Percentiles rank a stretch among this genome's conserved stretches.
Evolutionary conservation across 2,329 filamentous ascomycete species (phyloP).

Genomic region (Calonectria pteridis): DNA sequence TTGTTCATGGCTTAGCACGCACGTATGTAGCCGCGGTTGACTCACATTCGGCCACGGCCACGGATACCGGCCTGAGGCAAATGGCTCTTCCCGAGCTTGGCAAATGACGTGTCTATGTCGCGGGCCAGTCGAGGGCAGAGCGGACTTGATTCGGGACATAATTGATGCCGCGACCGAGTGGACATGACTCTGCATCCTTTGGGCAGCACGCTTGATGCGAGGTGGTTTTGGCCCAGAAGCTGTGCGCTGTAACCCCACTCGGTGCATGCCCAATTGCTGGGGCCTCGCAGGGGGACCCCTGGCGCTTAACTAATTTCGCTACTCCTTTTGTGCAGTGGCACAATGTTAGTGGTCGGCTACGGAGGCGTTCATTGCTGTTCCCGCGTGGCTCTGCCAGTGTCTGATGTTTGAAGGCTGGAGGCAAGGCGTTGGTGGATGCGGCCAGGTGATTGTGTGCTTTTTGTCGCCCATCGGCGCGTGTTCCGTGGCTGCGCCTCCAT

Average conservation of each 20-base stretch:
- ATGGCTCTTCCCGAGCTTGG: neutral
- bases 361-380: neutral
- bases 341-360: neutral
- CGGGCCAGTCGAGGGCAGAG: neutral
- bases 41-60: neutral
- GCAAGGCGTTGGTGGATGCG: neutral
- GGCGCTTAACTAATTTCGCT: conserved; percentile 1
- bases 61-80: neutral
- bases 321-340: conserved; percentile 3
- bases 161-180: neutral
- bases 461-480: neutral
- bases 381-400: neutral
- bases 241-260: neutral
- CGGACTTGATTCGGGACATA: neutral
- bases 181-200: neutral
- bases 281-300: neutral
- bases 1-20: neutral
- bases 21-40: neutral
- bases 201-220: neutral
- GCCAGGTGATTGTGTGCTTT: neutral
- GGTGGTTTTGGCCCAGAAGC: neutral
- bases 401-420: neutral
- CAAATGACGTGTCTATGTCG: neutral
- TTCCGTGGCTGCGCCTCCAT: neutral
- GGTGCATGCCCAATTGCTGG: neutral